Evolutionary conservation across 163 green algal genomes (phyloP).

Genomic region (Prototheca stagnorum): DNA sequence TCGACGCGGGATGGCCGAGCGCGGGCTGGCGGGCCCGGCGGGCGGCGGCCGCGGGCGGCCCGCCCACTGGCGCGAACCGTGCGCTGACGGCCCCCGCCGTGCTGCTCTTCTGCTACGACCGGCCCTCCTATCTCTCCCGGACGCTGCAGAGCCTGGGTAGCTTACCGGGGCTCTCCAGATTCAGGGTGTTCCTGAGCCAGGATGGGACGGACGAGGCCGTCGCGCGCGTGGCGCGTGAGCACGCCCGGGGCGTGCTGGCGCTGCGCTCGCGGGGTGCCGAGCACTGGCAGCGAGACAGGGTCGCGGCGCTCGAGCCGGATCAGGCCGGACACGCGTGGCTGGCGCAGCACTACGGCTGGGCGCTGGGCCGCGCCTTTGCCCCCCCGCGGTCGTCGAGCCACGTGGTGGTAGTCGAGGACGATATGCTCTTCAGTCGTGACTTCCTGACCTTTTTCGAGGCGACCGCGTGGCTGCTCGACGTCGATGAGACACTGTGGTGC

Average conservation of each 20-base stretch:
- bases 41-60: no score
- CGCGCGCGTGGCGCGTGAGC: neutral
- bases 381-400: neutral
- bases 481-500: conserved; percentile 32
- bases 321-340: conserved; percentile 7
- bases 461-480: conserved; percentile 34
- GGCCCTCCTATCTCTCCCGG: conserved; percentile 30
- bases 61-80: no score
- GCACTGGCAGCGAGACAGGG: neutral
- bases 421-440: conserved; percentile 53
- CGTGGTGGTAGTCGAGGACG: conserved; percentile 52
- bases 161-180: conserved; percentile 10
- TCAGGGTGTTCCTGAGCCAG: conserved; percentile 32
- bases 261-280: neutral
- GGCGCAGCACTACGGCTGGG: conserved; percentile 1
- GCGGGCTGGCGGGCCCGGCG: no score
- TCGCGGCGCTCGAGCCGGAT: neutral
- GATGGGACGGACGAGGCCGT: conserved; percentile 18
- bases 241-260: neutral
- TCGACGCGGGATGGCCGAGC: no score
- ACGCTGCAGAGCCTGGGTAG: conserved; percentile 26
- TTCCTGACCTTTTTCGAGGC: conserved; percentile 47
- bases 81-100: no score
- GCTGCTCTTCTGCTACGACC: conserved; percentile 9
- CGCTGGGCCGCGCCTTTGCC: neutral